phyloP scores from a whole-genome alignment of 768 basidiomycete genomes.

The Tricholoma hemisulphureum region DNA sequence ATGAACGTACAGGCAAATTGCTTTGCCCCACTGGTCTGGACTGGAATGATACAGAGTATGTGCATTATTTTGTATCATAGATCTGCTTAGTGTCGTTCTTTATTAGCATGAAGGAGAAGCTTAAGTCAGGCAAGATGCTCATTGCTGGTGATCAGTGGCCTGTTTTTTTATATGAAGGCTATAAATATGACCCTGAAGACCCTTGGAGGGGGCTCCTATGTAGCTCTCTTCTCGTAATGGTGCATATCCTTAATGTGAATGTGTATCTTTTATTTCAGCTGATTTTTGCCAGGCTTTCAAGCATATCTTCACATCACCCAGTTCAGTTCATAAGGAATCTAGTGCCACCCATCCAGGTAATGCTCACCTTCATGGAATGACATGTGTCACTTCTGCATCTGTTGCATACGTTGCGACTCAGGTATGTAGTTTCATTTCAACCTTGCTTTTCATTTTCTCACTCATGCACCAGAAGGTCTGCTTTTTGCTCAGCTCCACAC shows the following conservation, averaged over 20 bases:
- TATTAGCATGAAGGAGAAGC: no score
- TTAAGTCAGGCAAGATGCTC: constrained; percentile 9
- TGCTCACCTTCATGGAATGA: constrained; percentile 12
- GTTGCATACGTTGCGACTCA: constrained; percentile 14
- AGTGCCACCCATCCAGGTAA: constrained; percentile 6
- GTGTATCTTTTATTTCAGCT: no score
- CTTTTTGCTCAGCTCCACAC: not conserved
- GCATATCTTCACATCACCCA: constrained; percentile 10
- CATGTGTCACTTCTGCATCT: constrained; percentile 6
- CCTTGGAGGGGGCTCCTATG: constrained; percentile 25
- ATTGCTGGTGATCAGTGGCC: constrained; percentile 25
- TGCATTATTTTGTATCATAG: no score
- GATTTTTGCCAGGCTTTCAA: constrained; percentile 6
- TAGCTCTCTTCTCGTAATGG: constrained; percentile 18
- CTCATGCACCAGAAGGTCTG: not conserved
- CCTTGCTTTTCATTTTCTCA: not conserved
- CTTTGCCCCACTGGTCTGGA: no score
- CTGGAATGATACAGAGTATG: no score
- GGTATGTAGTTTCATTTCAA: not conserved
- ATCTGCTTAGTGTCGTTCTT: no score
- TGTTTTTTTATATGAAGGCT: constrained; percentile 19
- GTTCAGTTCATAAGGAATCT: constrained; percentile 4
- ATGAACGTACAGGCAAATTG: no score
- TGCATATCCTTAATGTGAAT: constrained; percentile 9
- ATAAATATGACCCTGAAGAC: constrained; percentile 19